phyloP scores from a whole-genome alignment of 1,284 basidiomycete species.

The Schizophyllum commune region DNA sequence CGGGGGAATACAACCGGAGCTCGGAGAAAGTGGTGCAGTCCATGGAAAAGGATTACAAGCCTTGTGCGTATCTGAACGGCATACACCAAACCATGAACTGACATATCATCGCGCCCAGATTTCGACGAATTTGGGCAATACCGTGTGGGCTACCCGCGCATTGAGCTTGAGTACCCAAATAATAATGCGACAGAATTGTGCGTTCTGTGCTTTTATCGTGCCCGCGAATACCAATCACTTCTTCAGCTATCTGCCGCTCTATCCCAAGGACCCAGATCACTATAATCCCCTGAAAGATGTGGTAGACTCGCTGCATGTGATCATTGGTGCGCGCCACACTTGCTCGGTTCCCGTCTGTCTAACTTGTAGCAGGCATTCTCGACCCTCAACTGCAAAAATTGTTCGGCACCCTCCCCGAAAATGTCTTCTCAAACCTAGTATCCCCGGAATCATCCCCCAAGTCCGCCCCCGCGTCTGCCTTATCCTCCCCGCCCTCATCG shows the following conservation, averaged over 20 bases:
- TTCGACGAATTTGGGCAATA: conserved; percentile 53
- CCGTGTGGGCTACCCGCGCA: conserved; percentile 48
- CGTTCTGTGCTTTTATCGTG: conserved; percentile 14
- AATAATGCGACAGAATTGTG: conserved; percentile 54
- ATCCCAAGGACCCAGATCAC: conserved; percentile 71
- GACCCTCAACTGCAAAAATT: conserved; percentile 51
- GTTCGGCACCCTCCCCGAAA: conserved; percentile 57
- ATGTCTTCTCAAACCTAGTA: conserved; percentile 31
- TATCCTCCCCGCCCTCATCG: conserved; percentile 25
- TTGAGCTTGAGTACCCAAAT: conserved; percentile 69
- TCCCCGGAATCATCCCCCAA: conserved; percentile 17
- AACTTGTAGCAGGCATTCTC: conserved; percentile 46
- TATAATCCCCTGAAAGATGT: conserved; percentile 73
- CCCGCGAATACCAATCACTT: conserved; percentile 2
- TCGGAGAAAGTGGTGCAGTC: conserved; percentile 52
- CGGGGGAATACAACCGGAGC: conserved; percentile 44
- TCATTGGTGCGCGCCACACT: conserved; percentile 31
- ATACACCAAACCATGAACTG: conserved; percentile 1
- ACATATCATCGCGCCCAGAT: conserved; percentile 29
- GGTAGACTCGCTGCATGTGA: conserved; percentile 57
- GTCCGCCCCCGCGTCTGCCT: conserved; percentile 26
- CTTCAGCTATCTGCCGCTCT: conserved; percentile 58
- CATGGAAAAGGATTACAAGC: conserved; percentile 57
- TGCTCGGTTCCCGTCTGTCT: conserved; percentile 9
- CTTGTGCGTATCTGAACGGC: conserved; percentile 37